Conservation (phyloP, 129 eudicot species). For the carrot (Daucus carota) region DH1_v3.0 NC_030381.2:46324001-46324500, state of each 20-base stretch:
- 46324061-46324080: slow-evolving; percentile 1
- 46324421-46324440: neutral
- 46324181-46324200: neutral
- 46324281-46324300: neutral
- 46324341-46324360: slow-evolving; percentile 5
- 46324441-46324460: neutral
- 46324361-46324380: slow-evolving; percentile 13
- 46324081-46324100: neutral
- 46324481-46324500: neutral
- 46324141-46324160: neutral
- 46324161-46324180: neutral
- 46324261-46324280: slow-evolving; percentile 5
- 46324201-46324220: neutral
- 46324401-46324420: slow-evolving; percentile 3
- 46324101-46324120: neutral
- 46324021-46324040: neutral
- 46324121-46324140: neutral
- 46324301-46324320: neutral
- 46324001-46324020: neutral
- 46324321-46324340: slow-evolving; percentile 1
- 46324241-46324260: neutral
- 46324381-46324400: neutral
- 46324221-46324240: neutral
- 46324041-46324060: neutral
- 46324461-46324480: neutral